phyloP scores from a whole-genome alignment of 495 filamentous ascomycete species.

The Aspergillus diversus region DNA sequence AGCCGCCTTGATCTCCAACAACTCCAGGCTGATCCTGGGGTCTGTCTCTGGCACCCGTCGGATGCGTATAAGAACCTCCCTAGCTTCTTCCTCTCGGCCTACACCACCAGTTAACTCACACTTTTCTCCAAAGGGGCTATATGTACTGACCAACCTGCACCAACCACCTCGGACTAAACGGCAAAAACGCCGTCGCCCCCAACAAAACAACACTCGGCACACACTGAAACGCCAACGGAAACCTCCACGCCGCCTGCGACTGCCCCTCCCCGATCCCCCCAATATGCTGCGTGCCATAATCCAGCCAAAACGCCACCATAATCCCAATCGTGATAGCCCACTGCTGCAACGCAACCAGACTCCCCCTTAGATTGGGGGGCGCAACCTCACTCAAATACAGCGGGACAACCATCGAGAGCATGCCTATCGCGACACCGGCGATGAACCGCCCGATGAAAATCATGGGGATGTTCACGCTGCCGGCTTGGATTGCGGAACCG shows the following conservation, averaged over 20 bases:
- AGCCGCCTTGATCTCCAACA: constrained; percentile 64
- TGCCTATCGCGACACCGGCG: constrained; percentile 65
- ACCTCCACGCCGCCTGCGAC: constrained; percentile 47
- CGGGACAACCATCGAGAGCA: constrained; percentile 44
- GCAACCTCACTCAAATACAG: constrained; percentile 36
- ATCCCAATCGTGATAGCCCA: constrained; percentile 66
- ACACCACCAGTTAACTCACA: no score
- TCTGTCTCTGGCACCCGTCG: constrained; percentile 63
- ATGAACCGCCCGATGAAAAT: constrained; percentile 53
- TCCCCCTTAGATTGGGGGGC: constrained; percentile 73
- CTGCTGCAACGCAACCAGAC: constrained; percentile 72
- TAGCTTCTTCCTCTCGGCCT: constrained; percentile 71
- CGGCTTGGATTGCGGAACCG: constrained; percentile 54
- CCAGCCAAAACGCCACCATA: constrained; percentile 68
- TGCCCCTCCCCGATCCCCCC: constrained; percentile 64
- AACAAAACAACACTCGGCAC: constrained; percentile 65
- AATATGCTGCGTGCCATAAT: constrained; percentile 61
- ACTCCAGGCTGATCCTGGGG: constrained; percentile 65
- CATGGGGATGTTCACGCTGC: constrained; percentile 39
- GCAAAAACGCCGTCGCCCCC: constrained; percentile 73
- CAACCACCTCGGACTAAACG: constrained; percentile 72
- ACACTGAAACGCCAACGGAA: constrained; percentile 49
- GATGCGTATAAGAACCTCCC: constrained; percentile 35
- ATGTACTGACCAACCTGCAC: no score
- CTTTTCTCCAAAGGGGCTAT: no score